Base-by-base conservation (phyloP, 2,329 filamentous ascomycete species). In the Aquanectria penicillioides region DNA sequence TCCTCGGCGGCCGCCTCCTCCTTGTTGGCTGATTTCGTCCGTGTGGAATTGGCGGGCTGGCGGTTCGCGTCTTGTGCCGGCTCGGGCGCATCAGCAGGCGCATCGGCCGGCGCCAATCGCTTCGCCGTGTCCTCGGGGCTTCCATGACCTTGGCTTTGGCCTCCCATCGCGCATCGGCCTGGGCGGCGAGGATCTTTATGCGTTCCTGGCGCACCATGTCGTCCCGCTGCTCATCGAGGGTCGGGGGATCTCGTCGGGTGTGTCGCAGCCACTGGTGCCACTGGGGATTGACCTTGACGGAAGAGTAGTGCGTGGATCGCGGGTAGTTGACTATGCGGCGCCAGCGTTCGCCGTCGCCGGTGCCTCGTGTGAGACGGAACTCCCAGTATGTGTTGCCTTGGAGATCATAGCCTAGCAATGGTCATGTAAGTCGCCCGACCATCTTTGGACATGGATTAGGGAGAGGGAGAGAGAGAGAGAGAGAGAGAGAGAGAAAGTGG, bases 181-280 rank as follows among this genome's bases (percentile, higher is more conserved):
- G 75, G 13, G 85, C 85, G 11, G 86, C 88, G 13, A 89, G 78
- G 6, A 79, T 60, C 71, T 82, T 83, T 64, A 89, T 80, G 57
- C 80, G 78, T 47, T 78, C 76, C 72, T 81, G 84, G 22, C 88
- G 80, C 10, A 72, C 69, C 1, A 85, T 70, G 50, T 90, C 87
- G 28, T 71, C 73, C 6, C 75, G 69, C 72, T 89, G 86, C 72
- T 90, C 88, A 1, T 75, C 73, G 10, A 89, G 72, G 2, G 78
- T 82, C 1, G 88, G 88, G 2, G 87, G 78, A 0, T 81, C 71
- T 3, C 69, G 60, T 17, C 88, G 83, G 40, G 82, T 85, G 72
- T 89, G 80, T 13, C 88, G 85, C 44, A 90, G 79, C 88, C 88
- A 90, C 69, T 89, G 87, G 74, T 89, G 87, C 88, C 88, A 90